A percentile compares a stretch with the other conserved stretches of the same genome.
Conservation (phyloP, 495 filamentous ascomycete genomes). For the Aspergillus funiculosus region DNA sequence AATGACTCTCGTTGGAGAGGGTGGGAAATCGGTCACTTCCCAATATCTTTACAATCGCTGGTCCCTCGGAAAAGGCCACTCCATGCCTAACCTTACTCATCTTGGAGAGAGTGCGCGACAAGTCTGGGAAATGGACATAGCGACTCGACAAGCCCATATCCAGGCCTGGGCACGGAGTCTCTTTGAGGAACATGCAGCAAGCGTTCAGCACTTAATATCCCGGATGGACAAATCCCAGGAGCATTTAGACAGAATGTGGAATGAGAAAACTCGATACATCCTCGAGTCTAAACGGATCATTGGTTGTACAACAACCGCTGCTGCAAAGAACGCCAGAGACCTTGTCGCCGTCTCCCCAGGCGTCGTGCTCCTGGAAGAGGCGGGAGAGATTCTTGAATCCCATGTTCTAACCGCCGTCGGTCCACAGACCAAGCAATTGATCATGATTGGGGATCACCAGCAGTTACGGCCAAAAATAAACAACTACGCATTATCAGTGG, state of each 20-base stretch:
- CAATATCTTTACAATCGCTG: slow-evolving; percentile 56
- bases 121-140: slow-evolving; percentile 50
- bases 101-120: slow-evolving; percentile 19
- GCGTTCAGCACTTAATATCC: slow-evolving; percentile 29
- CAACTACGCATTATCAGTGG: slow-evolving; percentile 57
- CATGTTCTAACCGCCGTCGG: slow-evolving; percentile 62
- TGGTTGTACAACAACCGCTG: slow-evolving; percentile 69
- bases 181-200: slow-evolving; percentile 41
- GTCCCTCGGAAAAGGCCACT: slow-evolving; percentile 44
- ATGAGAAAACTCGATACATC: slow-evolving; percentile 40
- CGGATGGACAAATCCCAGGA: slow-evolving; percentile 42
- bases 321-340: slow-evolving; percentile 55
- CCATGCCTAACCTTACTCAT: slow-evolving; percentile 9
- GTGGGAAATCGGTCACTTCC: slow-evolving; percentile 31
- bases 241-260: slow-evolving; percentile 34
- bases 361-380: slow-evolving; percentile 62
- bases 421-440: slow-evolving; percentile 55
- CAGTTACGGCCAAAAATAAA: slow-evolving; percentile 70
- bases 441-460: slow-evolving; percentile 74
- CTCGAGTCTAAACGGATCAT: slow-evolving; percentile 58
- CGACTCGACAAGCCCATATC: slow-evolving; percentile 30
- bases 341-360: slow-evolving; percentile 37
- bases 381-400: slow-evolving; percentile 71
- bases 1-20: slow-evolving; percentile 34
- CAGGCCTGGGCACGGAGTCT: slow-evolving; percentile 47